These are phyloP conservation scores for Parmelia sp. DNA, from an alignment of 495 filamentous ascomycete genomes.

Conservation along the genomic window DNA sequence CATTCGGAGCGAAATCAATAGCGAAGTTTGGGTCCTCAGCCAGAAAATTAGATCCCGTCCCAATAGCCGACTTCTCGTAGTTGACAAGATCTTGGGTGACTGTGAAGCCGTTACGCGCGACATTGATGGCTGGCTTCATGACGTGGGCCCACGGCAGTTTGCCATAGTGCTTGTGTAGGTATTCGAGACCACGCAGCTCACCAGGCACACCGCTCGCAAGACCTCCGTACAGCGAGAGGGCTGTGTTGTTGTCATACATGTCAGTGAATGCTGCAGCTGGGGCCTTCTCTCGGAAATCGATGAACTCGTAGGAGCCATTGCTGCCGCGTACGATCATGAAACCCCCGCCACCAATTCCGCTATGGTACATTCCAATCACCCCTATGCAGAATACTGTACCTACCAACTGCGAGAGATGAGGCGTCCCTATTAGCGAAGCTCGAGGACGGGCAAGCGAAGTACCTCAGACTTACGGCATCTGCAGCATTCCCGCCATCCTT, in stretches of 20 bases:
- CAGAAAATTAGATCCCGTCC: conserved; percentile 52
- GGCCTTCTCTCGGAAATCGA: conserved; percentile 83
- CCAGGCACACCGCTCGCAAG: conserved; percentile 77
- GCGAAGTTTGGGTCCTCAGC: conserved; percentile 70
- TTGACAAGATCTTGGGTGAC: conserved; percentile 62
- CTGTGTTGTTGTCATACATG: conserved; percentile 64
- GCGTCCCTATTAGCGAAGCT: not conserved
- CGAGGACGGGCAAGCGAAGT: not conserved
- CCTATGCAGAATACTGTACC: conserved; percentile 70
- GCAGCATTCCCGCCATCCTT: conserved; percentile 66
- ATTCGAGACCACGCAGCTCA: conserved; percentile 70
- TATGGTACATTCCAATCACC: conserved; percentile 80
- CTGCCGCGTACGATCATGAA: conserved; percentile 63
- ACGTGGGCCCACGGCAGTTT: conserved; percentile 62
- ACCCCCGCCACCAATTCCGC: conserved; percentile 82
- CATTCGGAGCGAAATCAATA: conserved; percentile 80
- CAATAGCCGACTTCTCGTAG: conserved; percentile 53
- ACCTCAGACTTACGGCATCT: conserved; percentile 49
- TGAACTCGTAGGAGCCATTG: conserved; percentile 56
- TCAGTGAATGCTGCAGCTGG: conserved; percentile 69
- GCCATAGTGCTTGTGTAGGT: conserved; percentile 69
- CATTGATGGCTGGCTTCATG: conserved; percentile 62
- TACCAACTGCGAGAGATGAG: conserved; percentile 42
- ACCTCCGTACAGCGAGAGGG: conserved; percentile 48
- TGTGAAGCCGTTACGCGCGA: conserved; percentile 69